phyloP scores from a whole-genome alignment of 169 alveolate genomes.

The Plasmodium adleri region DNA sequence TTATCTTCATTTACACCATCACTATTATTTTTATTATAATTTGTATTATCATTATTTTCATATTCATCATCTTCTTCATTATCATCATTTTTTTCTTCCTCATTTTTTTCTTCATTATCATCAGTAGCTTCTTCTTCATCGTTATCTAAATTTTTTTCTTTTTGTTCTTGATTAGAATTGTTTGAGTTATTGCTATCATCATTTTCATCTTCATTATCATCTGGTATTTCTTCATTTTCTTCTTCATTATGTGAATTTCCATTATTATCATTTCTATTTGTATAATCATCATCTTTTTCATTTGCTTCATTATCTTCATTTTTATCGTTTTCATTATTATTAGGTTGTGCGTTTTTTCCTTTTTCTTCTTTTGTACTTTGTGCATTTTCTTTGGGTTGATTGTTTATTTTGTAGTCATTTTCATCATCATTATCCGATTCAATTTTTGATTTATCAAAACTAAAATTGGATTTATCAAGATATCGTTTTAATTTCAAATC shows the following conservation, averaged over 20 bases:
- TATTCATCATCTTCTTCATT: constrained; percentile 30
- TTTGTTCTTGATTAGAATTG: background rate
- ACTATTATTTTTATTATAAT: constrained; percentile 4
- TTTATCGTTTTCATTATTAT: background rate
- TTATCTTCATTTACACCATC: constrained; percentile 3
- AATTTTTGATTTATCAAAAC: constrained; percentile 1
- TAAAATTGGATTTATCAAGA: constrained; percentile 24
- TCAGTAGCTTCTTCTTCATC: background rate
- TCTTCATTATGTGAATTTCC: background rate
- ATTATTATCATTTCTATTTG: background rate
- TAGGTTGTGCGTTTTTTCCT: no score
- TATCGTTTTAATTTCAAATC: constrained; percentile 51
- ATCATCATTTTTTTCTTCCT: constrained; percentile 27
- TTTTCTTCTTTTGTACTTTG: background rate
- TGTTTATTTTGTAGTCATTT: constrained; percentile 27
- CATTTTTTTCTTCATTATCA: background rate
- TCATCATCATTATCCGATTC: constrained; percentile 64
- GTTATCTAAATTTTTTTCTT: constrained; percentile 1
- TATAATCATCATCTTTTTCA: constrained; percentile 1
- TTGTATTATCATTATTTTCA: background rate
- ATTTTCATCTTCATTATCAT: constrained; percentile 2
- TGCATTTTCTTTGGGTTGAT: constrained; percentile 10
- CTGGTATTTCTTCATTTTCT: constrained; percentile 4
- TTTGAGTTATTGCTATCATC: background rate
- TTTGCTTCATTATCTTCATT: constrained; percentile 4